These are phyloP conservation scores for Dryas alaskensis DNA, from an alignment of 306 rosid species.

Conservation along the genomic window DNA sequence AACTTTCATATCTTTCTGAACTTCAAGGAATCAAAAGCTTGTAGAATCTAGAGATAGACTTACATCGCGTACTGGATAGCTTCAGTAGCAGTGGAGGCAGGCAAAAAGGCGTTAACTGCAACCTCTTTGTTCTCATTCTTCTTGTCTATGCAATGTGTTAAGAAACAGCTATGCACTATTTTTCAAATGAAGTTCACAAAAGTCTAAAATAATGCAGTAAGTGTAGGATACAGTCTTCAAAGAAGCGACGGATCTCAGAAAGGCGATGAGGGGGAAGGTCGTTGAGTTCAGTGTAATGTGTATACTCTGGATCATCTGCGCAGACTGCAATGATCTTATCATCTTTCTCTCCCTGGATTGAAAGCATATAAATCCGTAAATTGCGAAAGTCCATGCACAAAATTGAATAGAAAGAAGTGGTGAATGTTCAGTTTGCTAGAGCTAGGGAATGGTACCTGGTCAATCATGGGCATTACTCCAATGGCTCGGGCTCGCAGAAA, in stretches of 20 bases:
- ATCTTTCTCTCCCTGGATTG: conserved; percentile 85
- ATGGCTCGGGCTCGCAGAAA: conserved; percentile 89
- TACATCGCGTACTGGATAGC: conserved; percentile 90
- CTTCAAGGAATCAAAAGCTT: background rate
- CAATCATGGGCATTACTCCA: conserved; percentile 99
- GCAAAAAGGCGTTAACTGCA: conserved; percentile 86
- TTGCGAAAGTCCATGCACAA: conserved; percentile 4
- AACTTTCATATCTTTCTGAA: background rate
- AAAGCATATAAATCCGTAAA: background rate
- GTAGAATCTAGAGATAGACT: conserved; percentile 28
- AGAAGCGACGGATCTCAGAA: conserved; percentile 86
- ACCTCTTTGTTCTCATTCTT: conserved; percentile 98
- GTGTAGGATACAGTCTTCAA: conserved; percentile 90
- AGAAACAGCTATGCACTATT: conserved; percentile 7
- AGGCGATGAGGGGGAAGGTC: conserved; percentile 97
- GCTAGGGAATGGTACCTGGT: conserved; percentile 56
- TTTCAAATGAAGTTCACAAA: background rate
- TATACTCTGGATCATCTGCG: conserved; percentile 96
- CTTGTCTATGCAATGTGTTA: conserved; percentile 64
- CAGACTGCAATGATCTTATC: conserved; percentile 98
- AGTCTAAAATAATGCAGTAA: conserved; percentile 8
- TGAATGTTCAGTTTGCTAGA: background rate
- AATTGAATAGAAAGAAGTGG: background rate
- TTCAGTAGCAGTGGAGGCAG: conserved; percentile 62
- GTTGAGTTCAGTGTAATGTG: conserved; percentile 65